These are phyloP conservation scores for Phytophthora rubi DNA, from an alignment of 352 stramenopile species.

Conservation along the genomic window DNA sequence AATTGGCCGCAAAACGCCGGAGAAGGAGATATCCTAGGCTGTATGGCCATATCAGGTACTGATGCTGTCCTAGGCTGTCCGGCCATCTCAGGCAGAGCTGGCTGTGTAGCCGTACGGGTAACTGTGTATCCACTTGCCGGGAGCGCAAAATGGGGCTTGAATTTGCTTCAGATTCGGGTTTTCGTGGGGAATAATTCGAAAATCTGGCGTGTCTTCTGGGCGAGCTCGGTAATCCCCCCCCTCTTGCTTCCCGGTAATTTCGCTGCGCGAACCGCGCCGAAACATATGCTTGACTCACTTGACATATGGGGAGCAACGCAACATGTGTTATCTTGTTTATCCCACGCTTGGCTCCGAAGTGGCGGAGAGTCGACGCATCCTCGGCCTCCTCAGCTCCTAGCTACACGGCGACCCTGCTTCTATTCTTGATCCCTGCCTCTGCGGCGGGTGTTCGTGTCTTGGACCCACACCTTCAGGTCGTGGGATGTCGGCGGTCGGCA, in stretches of 20 bases:
- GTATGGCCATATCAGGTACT: background rate
- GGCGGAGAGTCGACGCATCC: slow-evolving; percentile 6
- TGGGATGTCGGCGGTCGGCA: slow-evolving; percentile 5
- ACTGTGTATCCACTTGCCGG: background rate
- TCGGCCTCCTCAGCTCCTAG: slow-evolving; percentile 12
- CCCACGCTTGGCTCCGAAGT: background rate
- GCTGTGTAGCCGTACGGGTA: no score
- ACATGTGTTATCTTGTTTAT: no score
- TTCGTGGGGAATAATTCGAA: no score
- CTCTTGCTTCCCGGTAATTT: no score
- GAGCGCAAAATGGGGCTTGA: background rate
- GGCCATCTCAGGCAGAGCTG: background rate
- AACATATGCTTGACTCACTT: no score
- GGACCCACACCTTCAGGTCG: slow-evolving; percentile 3
- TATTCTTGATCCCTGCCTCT: slow-evolving; percentile 6
- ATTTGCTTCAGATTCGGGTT: background rate
- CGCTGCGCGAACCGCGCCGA: no score
- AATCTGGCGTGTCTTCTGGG: background rate
- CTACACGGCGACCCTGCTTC: background rate
- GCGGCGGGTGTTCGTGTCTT: slow-evolving; percentile 1
- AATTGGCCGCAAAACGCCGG: background rate
- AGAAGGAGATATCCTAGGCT: no score
- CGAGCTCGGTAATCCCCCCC: background rate
- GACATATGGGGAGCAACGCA: no score
- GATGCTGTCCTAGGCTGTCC: no score